Evolutionary conservation across 2,329 filamentous ascomycete species (phyloP).

Genomic region (Fusarium clavum): DNA sequence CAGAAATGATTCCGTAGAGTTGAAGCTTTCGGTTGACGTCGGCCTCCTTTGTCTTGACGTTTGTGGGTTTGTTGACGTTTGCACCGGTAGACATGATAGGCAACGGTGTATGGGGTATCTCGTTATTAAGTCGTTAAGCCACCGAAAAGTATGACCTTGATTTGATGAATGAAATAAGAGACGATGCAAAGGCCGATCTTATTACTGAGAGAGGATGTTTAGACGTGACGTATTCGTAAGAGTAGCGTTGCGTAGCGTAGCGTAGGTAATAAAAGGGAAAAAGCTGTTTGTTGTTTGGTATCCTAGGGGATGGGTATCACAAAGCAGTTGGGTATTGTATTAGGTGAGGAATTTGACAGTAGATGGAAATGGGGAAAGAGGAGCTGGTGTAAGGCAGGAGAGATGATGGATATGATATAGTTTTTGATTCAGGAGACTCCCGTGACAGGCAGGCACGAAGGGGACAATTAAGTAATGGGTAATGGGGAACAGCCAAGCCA

Average conservation of each 20-base stretch:
- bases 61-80: slow-evolving; percentile 78
- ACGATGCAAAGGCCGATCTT: slow-evolving; percentile 18
- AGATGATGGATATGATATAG: slow-evolving; percentile 46
- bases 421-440: slow-evolving; percentile 25
- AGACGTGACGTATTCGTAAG: slow-evolving; percentile 7
- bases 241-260: slow-evolving; percentile 1
- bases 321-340: slow-evolving; percentile 40
- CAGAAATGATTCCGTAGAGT: slow-evolving; percentile 88
- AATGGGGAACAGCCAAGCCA: slow-evolving; percentile 1
- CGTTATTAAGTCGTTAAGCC: slow-evolving; percentile 31
- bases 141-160: slow-evolving; percentile 9
- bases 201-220: slow-evolving; percentile 10
- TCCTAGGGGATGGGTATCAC: slow-evolving; percentile 49
- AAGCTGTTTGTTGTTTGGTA: slow-evolving; percentile 38
- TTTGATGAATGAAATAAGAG: slow-evolving; percentile 10
- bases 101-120: slow-evolving; percentile 27
- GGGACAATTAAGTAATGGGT: slow-evolving; percentile 15
- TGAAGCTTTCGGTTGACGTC: slow-evolving; percentile 95
- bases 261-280: slow-evolving; percentile 25
- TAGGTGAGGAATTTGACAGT: slow-evolving; percentile 29
- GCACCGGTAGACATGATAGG: slow-evolving; percentile 53
- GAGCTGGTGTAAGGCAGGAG: slow-evolving; percentile 10
- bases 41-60: slow-evolving; percentile 80
- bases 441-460: slow-evolving; percentile 35
- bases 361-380: slow-evolving; percentile 26